Evolutionary conservation across 202 grass and related monocot genomes (phyloP), one percentile per base, ranked within the genome.

Genomic region (Saccharum hybrid): DNA sequence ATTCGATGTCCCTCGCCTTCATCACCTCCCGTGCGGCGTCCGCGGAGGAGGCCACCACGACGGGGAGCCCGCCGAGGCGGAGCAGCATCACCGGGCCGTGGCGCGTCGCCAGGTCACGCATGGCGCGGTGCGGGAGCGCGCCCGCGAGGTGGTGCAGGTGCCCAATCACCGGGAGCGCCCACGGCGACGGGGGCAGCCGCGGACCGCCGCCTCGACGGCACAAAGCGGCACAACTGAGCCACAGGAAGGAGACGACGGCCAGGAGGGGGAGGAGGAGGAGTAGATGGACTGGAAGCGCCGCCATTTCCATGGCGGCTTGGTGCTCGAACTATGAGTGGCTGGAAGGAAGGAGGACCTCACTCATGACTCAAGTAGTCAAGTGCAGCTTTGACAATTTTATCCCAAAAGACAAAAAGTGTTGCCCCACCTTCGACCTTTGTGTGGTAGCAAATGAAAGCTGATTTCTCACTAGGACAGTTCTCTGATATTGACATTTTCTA

Each of bases 1-100:
- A 82, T 22, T 69, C 75, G 21, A 87, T 6, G 73, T 90, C 88
- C 36, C 22, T 73, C 16, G 78, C 43, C 36, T 38, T 76, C 88
- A 87, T 87, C 56, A 87, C 70, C 81, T 84, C 88, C 30, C 62
- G 51, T 0, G 84, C 79, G 0, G 88, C 88, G 0, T 63, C 84
- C 4, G 22, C 16, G 1, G 88, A 87, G 39, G 88, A 90, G 26
- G 61, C 79, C 0, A 87, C 76, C 5, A 80, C 38, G 36, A 71
- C 68, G 12, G 68, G 83, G 39, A 86, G 51, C 4, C 23, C 74
- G n/a, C 84, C 80, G 61, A 90, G 83, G 16, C 79, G 72, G 79
- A 74, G 71, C 3, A 74, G 57, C 23, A 71, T 14, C 6, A 80
- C 64, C 4, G 52, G 39, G 0, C 56, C 56, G 67, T 82, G 80